A percentile compares a stretch with the other conserved stretches of the same genome.
These are phyloP conservation scores for Fraxinus quadrangulata DNA, from an alignment of 257 asterid genomes.

Conservation along the genomic window DNA sequence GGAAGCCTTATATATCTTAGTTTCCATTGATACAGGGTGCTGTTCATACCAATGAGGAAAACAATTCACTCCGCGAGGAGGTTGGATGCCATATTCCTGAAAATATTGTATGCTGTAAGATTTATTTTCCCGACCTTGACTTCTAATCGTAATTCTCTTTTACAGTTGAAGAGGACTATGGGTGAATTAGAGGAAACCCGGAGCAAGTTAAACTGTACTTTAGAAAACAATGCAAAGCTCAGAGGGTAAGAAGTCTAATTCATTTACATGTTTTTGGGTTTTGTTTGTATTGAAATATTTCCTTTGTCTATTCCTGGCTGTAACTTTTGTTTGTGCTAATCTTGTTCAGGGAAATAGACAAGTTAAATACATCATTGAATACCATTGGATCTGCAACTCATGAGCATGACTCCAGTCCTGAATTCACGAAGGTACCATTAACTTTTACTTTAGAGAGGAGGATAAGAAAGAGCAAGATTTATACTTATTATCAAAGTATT, in stretches of 20 bases:
- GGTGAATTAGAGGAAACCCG: constrained; percentile 71
- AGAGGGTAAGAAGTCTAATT: constrained; percentile 45
- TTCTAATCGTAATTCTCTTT: constrained; percentile 23
- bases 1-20: constrained; percentile 22
- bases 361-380: constrained; percentile 43
- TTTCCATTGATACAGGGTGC: constrained; percentile 47
- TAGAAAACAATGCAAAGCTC: constrained; percentile 74
- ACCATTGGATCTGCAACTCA: constrained; percentile 33
- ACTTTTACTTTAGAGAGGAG: too few species aligned
- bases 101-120: constrained; percentile 7
- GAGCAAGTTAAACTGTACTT: constrained; percentile 52
- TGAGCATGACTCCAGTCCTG: constrained; percentile 48
- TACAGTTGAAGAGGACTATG: constrained; percentile 67
- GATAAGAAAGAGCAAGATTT: neutral
- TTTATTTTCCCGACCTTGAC: constrained; percentile 9
- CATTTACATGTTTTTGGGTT: constrained; percentile 17
- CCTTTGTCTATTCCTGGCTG: constrained; percentile 7
- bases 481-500: neutral
- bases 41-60: constrained; percentile 34
- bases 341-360: constrained; percentile 63
- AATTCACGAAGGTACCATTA: constrained; percentile 64
- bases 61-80: constrained; percentile 54
- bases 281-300: constrained; percentile 12
- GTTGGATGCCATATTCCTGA: constrained; percentile 41
- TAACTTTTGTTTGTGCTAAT: constrained; percentile 20